Conservation (phyloP, 306 rosid species). For the Trichosanthes truncata region DNA sequence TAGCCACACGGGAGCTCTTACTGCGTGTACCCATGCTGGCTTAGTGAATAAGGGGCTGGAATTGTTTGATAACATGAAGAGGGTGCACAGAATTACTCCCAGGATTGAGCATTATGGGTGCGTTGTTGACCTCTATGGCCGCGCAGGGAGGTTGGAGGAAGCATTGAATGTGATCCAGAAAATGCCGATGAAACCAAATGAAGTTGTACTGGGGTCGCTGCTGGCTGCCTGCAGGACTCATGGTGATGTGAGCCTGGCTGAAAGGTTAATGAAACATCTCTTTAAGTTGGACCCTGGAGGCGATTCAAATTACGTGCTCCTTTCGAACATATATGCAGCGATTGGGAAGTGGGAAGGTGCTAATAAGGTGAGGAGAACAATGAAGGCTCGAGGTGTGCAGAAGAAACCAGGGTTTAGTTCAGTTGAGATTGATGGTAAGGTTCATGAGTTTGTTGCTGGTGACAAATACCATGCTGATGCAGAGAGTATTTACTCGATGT, state of each 20-base stretch:
- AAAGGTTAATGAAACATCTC: conserved; percentile 54
- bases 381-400: conserved; percentile 60
- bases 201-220: conserved; percentile 79
- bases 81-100: conserved; percentile 33
- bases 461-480: conserved; percentile 53
- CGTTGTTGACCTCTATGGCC: conserved; percentile 72
- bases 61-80: conserved; percentile 55
- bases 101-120: conserved; percentile 87
- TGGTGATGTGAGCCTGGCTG: conserved; percentile 61
- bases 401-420: conserved; percentile 73
- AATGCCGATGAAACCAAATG: conserved; percentile 86
- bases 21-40: conserved; percentile 83
- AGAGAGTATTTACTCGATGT: conserved; percentile 24
- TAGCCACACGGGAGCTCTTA: conserved; percentile 78
- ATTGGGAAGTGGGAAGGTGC: conserved; percentile 82
- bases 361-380: conserved; percentile 44
- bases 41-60: conserved; percentile 47
- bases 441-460: conserved; percentile 67
- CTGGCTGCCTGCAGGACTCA: conserved; percentile 75
- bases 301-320: conserved; percentile 77
- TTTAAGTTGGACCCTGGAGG: conserved; percentile 44
- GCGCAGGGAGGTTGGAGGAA: conserved; percentile 74
- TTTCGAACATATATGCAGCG: conserved; percentile 72
- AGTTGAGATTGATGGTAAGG: conserved; percentile 56
- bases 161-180: conserved; percentile 47